Percentiles rank a stretch among this genome's conserved stretches.
phyloP scores from a whole-genome alignment of 2,329 filamentous ascomycete species.

The Zymoseptoria tritici region DNA sequence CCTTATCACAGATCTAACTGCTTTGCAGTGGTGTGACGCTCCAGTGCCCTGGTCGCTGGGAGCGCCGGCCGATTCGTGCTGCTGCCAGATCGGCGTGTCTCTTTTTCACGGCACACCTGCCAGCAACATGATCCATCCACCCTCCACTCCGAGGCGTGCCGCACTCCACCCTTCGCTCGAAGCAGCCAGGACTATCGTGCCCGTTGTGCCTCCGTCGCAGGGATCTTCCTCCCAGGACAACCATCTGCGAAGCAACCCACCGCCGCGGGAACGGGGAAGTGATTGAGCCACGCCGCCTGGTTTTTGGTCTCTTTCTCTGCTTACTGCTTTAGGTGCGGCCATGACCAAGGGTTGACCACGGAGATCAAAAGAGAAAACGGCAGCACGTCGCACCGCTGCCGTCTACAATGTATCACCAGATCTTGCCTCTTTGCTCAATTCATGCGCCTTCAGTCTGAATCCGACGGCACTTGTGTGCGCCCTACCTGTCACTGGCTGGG shows the following conservation, averaged over 20 bases:
- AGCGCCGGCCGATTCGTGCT: constrained; percentile 24
- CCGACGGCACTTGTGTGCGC: constrained; percentile 25
- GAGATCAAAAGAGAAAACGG: constrained; percentile 22
- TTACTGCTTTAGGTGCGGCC: constrained; percentile 26
- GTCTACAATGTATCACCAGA: constrained; percentile 29
- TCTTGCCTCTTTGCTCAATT: constrained; percentile 28
- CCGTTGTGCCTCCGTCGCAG: constrained; percentile 26
- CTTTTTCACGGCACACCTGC: not conserved
- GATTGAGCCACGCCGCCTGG: constrained; percentile 31
- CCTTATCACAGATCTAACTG: constrained; percentile 22
- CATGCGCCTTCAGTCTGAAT: constrained; percentile 24
- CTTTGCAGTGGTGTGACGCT: constrained; percentile 18
- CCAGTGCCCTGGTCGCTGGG: constrained; percentile 22
- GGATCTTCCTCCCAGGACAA: constrained; percentile 33
- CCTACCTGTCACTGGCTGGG: constrained; percentile 29
- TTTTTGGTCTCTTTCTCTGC: constrained; percentile 31
- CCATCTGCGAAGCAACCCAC: constrained; percentile 32
- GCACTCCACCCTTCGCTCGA: constrained; percentile 19
- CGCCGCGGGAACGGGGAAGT: constrained; percentile 36
- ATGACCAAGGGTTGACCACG: constrained; percentile 23
- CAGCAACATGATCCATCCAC: not conserved
- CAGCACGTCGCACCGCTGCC: constrained; percentile 27
- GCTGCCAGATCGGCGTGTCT: constrained; percentile 17
- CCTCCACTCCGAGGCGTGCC: not conserved
- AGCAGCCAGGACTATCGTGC: constrained; percentile 18